Evolutionary conservation across 164 flowering plant species (phyloP).

Genomic region (Vitis labrusca): DNA sequence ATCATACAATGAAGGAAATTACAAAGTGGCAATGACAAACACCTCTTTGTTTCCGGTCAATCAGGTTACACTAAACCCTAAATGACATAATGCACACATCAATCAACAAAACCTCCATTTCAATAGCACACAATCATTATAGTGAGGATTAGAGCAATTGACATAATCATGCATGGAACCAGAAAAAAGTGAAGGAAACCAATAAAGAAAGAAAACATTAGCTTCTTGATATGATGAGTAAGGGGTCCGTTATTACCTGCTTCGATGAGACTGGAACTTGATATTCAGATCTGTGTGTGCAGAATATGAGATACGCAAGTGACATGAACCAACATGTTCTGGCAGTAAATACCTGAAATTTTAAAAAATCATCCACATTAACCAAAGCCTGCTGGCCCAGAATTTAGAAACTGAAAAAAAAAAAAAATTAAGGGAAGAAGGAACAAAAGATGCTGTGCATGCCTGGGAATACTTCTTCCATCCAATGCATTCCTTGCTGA

Average conservation of each 20-base stretch:
- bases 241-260: slow-evolving; percentile 55
- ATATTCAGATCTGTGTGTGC: slow-evolving; percentile 91
- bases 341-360: slow-evolving; percentile 81
- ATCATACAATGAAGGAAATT: slow-evolving; percentile 43
- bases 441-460: slow-evolving; percentile 7
- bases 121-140: slow-evolving; percentile 4
- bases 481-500: slow-evolving; percentile 81
- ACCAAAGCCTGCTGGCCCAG: neutral
- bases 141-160: slow-evolving; percentile 3
- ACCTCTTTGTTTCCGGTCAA: slow-evolving; percentile 53
- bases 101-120: slow-evolving; percentile 31
- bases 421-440: neutral
- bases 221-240: neutral
- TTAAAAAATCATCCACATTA: neutral
- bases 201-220: neutral
- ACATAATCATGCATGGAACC: neutral
- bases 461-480: slow-evolving; percentile 91
- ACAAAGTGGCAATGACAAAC: slow-evolving; percentile 45
- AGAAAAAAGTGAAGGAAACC: neutral
- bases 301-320: slow-evolving; percentile 83
- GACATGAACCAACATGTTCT: slow-evolving; percentile 72
- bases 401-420: neutral
- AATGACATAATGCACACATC: slow-evolving; percentile 42
- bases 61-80: slow-evolving; percentile 68
- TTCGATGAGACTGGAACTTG: slow-evolving; percentile 91